Evolutionary conservation across 192 early-diverging fungal species (phyloP).

Genomic region (Linderina pennispora): DNA sequence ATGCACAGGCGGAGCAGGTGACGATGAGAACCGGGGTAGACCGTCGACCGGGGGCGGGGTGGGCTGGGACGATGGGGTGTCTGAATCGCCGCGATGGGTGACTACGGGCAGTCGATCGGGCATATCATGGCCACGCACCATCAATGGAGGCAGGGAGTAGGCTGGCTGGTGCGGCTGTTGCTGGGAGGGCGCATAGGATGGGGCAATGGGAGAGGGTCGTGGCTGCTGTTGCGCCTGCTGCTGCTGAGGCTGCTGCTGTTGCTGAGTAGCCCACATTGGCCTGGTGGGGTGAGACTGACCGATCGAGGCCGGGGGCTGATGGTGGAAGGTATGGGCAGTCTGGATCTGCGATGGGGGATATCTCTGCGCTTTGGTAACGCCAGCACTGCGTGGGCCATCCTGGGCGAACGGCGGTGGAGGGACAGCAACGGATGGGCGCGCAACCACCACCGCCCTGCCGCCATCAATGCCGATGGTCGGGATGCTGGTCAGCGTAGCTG

Average conservation of each 20-base stretch:
- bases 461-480: conserved; percentile 40
- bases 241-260: not conserved
- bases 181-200: not conserved
- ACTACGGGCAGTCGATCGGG: not conserved
- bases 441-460: conserved; percentile 26
- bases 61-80: conserved; percentile 27
- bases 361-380: too few relatives aligned
- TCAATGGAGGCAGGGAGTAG: not conserved
- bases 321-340: too few relatives aligned
- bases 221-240: not conserved
- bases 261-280: too few relatives aligned
- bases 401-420: too few relatives aligned
- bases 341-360: too few relatives aligned
- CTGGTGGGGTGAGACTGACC: too few relatives aligned
- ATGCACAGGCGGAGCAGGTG: conserved; percentile 8
- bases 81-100: conserved; percentile 12
- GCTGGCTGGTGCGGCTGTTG: not conserved
- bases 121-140: not conserved
- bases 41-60: conserved; percentile 41
- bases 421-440: conserved; percentile 3
- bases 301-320: not conserved
- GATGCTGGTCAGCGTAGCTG: conserved; percentile 26
- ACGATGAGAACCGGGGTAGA: conserved; percentile 33
- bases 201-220: not conserved
- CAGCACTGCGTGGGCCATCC: too few relatives aligned